Evolutionary conservation across 768 basidiomycete genomes (phyloP), one percentile per base, ranked within the genome.

Genomic region (Lanmaoa pseudosensibilis): DNA sequence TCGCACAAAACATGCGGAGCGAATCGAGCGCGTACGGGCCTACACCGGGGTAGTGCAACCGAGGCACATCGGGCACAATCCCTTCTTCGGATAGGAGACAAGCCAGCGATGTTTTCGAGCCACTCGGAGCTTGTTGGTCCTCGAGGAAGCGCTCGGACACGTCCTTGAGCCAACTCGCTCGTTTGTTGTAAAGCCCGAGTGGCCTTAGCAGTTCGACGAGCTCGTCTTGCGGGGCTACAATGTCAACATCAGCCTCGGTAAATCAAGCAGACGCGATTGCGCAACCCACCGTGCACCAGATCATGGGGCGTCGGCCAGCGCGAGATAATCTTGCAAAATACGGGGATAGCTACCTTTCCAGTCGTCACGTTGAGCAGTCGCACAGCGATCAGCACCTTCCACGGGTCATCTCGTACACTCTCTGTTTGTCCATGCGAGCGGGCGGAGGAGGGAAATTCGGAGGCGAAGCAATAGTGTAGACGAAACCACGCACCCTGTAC

Each of bases 11-110:
- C 19, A 91, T 88, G 39, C 87, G 79, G 62, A 88, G 88, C 5
- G 86, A 89, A 66, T 91, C 89, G 1, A 88, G 76, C 1, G 90
- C 90, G 57, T 91, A 92, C 4, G 75, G 73, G 0, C 90, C 88
- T 1, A 84, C 76, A 0, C 88, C 88, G 0, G 86, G 83, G 27
- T 85, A 77, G 61, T 84, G 79, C 39, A 83, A 81, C 52, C 84
- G 72, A 12, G 80, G 73, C 11, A 81, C 83, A 7, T 72, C 65
- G 2, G 79, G 77, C 8, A 18, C 27, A 2, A 27, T 13, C n/a
- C 5, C 2, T 30, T 43, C 41, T 3, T 52, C 41, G 4, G 32
- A 55, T 45, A 51, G 21, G 16, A 41, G 16, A 6, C n/a, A 34
- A 9, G 11, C 15, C 36, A 52, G 19, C 7, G 41, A 5, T 25